Evolutionary conservation across 805 yeast species (phyloP).

Genomic region (Yamadazyma olivae): DNA sequence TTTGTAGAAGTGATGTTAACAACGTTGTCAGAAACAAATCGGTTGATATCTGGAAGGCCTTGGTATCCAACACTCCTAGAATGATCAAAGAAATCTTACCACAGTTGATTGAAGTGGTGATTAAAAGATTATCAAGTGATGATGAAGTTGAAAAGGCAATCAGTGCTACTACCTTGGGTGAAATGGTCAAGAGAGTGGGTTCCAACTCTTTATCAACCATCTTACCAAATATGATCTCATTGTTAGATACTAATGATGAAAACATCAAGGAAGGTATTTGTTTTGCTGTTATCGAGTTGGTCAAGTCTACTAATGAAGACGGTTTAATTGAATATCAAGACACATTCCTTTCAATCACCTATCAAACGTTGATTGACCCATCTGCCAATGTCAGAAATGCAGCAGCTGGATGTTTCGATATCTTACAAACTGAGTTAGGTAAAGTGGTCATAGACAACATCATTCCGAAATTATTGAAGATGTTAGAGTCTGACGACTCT

Average conservation of each 20-base stretch:
- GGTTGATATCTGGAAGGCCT: slow-evolving; percentile 93
- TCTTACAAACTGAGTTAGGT: slow-evolving; percentile 78
- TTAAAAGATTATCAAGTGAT: slow-evolving; percentile 77
- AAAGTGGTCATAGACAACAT: slow-evolving; percentile 84
- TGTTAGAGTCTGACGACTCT: slow-evolving; percentile 57
- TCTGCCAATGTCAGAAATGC: slow-evolving; percentile 77
- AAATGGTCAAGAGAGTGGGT: slow-evolving; percentile 91
- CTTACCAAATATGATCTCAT: slow-evolving; percentile 77
- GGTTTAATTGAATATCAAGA: slow-evolving; percentile 63
- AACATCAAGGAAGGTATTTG: slow-evolving; percentile 84
- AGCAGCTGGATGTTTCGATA: slow-evolving; percentile 89
- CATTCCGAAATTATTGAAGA: slow-evolving; percentile 71
- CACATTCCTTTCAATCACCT: slow-evolving; percentile 68
- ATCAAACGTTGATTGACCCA: slow-evolving; percentile 75
- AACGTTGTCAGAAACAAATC: slow-evolving; percentile 87
- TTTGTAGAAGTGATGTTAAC: slow-evolving; percentile 90
- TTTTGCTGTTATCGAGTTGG: slow-evolving; percentile 83
- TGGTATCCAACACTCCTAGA: slow-evolving; percentile 93
- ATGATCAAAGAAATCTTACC: slow-evolving; percentile 91
- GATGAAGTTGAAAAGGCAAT: slow-evolving; percentile 77
- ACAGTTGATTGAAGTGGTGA: slow-evolving; percentile 72
- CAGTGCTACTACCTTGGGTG: slow-evolving; percentile 93
- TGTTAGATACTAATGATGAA: slow-evolving; percentile 56
- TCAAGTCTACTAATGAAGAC: slow-evolving; percentile 66
- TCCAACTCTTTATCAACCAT: slow-evolving; percentile 79